Evolutionary conservation across 2,329 filamentous ascomycete species (phyloP).

Genomic region (Penicillium sp.): DNA sequence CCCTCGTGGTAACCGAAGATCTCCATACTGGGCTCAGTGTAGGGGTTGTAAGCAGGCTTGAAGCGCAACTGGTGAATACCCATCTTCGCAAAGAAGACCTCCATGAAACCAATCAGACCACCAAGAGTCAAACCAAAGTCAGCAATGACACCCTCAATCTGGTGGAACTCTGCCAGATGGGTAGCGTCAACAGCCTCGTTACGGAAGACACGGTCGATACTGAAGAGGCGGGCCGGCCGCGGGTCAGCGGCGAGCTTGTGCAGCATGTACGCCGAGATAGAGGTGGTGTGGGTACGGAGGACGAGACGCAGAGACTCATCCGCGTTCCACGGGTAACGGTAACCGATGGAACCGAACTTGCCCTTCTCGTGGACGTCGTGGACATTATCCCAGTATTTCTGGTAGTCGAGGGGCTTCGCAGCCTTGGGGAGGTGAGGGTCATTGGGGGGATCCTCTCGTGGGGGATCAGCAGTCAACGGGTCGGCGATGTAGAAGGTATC

Average conservation of each 20-base stretch:
- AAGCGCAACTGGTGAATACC: constrained; percentile 84
- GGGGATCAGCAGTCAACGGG: constrained; percentile 70
- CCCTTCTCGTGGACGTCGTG: constrained; percentile 84
- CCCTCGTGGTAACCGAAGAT: constrained; percentile 95
- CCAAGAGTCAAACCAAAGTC: constrained; percentile 92
- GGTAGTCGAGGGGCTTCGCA: constrained; percentile 63
- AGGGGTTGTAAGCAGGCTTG: constrained; percentile 96
- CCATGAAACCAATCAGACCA: constrained; percentile 90
- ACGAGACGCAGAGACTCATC: constrained; percentile 86
- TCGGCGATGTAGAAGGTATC: constrained; percentile 99
- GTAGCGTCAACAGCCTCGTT: constrained; percentile 98
- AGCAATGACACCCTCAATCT: constrained; percentile 97
- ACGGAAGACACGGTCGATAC: constrained; percentile 95
- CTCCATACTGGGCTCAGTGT: constrained; percentile 96
- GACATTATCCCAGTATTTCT: constrained; percentile 85
- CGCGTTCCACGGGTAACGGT: constrained; percentile 89
- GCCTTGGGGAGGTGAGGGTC: constrained; percentile 42
- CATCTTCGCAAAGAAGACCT: constrained; percentile 95
- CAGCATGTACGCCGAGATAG: constrained; percentile 86
- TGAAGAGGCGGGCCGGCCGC: constrained; percentile 92
- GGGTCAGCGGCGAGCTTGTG: constrained; percentile 83
- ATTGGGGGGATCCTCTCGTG: constrained; percentile 56
- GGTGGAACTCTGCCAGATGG: constrained; percentile 96
- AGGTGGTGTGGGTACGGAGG: constrained; percentile 93
- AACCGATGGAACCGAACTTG: constrained; percentile 92